These are phyloP conservation scores for Ceratocystis huliohia DNA, from an alignment of 2,329 filamentous ascomycete genomes.

Conservation along the genomic window DNA sequence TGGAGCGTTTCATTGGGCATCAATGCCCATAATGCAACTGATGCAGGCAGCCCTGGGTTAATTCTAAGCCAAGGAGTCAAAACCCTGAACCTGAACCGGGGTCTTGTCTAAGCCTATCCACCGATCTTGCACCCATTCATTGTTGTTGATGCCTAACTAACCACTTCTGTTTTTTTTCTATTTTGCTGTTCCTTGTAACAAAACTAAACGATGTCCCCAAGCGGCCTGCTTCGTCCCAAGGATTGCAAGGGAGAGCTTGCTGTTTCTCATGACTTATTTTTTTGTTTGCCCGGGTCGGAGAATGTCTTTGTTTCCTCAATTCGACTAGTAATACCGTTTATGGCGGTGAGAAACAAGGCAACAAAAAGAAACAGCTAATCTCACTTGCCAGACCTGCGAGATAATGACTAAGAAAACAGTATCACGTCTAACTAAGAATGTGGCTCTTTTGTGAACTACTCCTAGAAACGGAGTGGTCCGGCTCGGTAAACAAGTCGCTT, in stretches of 20 bases:
- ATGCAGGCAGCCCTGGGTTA: not conserved
- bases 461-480: not conserved
- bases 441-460: not conserved
- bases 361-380: not conserved
- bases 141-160: not conserved
- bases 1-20: not conserved
- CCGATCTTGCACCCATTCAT: not conserved
- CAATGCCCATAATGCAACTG: not conserved
- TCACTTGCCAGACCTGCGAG: not conserved
- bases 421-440: not conserved
- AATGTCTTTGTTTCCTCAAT: not conserved
- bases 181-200: not conserved
- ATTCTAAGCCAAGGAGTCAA: not conserved
- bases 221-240: not conserved
- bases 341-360: not conserved
- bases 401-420: not conserved
- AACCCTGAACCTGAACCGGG: not conserved
- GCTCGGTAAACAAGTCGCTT: not conserved
- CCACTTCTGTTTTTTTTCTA: not conserved
- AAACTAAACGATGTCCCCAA: too few relatives aligned
- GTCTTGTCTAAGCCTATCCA: not conserved
- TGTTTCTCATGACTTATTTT: not conserved
- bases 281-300: not conserved
- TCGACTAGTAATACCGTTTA: not conserved
- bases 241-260: not conserved